A percentile compares a stretch with the other conserved stretches of the same genome.
These are phyloP conservation scores for Arabidopsis lyrata DNA, from an alignment of 441 rosid genomes.

Conservation along the genomic window DNA sequence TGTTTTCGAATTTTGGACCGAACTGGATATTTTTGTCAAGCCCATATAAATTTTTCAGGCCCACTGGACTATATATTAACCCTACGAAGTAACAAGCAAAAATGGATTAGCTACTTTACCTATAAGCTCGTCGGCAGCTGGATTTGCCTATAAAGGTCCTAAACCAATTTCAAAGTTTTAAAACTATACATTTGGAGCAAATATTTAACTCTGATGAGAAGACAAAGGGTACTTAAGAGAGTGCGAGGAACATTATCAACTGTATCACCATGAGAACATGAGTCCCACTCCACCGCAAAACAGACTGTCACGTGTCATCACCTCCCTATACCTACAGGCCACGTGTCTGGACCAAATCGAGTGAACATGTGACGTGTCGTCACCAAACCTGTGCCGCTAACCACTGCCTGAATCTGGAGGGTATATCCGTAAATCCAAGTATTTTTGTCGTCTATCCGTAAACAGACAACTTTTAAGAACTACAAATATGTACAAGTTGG, in stretches of 20 bases:
- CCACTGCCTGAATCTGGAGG: conserved; percentile 30
- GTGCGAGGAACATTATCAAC: too few species aligned
- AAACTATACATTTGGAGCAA: too few species aligned
- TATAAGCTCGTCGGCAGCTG: too few species aligned
- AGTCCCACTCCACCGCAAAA: conserved; percentile 44
- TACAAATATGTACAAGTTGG: conserved; percentile 35
- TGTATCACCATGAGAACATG: neutral
- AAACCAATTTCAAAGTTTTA: too few species aligned
- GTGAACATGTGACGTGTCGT: conserved; percentile 36
- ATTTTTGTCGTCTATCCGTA: conserved; percentile 9
- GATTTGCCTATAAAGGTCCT: too few species aligned
- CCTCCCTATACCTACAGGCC: conserved; percentile 20
- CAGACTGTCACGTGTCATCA: conserved; percentile 40
- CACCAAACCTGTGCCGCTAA: neutral
- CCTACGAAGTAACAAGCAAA: too few species aligned
- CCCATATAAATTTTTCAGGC: too few species aligned
- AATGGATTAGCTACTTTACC: too few species aligned
- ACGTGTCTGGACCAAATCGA: conserved; percentile 24
- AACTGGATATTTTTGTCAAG: neutral
- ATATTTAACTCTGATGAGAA: too few species aligned
- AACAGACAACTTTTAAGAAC: neutral
- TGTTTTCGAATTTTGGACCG: neutral
- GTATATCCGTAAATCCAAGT: neutral
- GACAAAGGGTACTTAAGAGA: too few species aligned
- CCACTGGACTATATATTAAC: too few species aligned